Base-by-base conservation (phyloP, 306 rosid species). In the Argentina anserina region DNA sequence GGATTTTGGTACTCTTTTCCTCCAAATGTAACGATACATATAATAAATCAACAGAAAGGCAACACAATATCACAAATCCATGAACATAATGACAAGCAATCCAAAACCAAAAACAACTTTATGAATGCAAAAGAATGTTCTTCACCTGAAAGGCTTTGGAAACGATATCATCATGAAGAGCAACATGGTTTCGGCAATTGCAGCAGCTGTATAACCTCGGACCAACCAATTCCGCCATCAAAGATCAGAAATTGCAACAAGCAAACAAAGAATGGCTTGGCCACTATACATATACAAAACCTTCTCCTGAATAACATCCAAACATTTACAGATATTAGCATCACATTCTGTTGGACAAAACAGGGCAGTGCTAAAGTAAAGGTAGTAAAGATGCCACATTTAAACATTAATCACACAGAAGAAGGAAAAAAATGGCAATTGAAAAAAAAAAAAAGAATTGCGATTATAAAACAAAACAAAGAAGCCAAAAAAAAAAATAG, bases 101-200 rank as follows among this genome's bases (percentile, higher is more conserved):
- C 36, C 29, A 65, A 52, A 70, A 20, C 39, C n/a, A n/a, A 25
- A 43, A 25, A 29, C 17, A 39, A 40, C 59, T 46, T 43, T 18
- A 14, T 62, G 40, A 31, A 45, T 26, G 46, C 47, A 60, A 73
- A 63, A 64, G 7, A 2, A 64, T 36, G 34, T n/a, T 52, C 6
- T 61, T 82, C 75, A 89, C 95, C 91, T 87, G 95, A 81, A 89
- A 89, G 14, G 95, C 79, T 73, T 89, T 89, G 59, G 90, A 90
- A 64, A 87, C 82, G 45, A 86, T 61, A 82, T 87, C 90, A 53
- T 87, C 90, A 7, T 87, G 92, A 84, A 84, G 85, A 9, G 89
- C 86, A 55, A 90, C 86, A 75, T 82, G 85, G 72, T 82, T 87
- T 82, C 84, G 70, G 66, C 96, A 87, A 65, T 85, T 76, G 36